Evolutionary conservation across 1,139 yeast genomes (phyloP).

Genomic region (Sugiyamaella neomexicana): DNA sequence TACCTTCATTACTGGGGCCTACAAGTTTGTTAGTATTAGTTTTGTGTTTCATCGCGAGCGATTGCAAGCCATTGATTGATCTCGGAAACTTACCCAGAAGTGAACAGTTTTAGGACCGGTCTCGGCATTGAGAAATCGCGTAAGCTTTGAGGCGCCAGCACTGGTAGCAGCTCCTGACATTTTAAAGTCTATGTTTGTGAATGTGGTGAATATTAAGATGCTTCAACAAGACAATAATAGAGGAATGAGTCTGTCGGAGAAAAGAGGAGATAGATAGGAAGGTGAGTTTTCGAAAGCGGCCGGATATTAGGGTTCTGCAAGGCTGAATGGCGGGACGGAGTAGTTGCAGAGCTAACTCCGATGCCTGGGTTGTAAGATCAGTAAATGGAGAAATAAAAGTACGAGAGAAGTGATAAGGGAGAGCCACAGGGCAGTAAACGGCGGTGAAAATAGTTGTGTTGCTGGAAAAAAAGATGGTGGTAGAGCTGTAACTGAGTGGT

Average conservation of each 20-base stretch:
- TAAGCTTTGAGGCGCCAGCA: slow-evolving; percentile 46
- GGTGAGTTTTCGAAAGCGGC: slow-evolving; percentile 6
- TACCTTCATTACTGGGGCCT: slow-evolving; percentile 57
- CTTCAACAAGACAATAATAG: neutral
- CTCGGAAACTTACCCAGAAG: slow-evolving; percentile 64
- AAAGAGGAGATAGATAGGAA: neutral
- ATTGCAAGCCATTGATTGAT: too few relatives aligned
- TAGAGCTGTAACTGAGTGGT: too few relatives aligned
- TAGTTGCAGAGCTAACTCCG: neutral
- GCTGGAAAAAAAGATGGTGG: too few relatives aligned
- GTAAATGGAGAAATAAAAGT: too few relatives aligned
- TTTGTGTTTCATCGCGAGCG: neutral
- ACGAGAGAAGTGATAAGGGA: too few relatives aligned
- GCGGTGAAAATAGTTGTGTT: too few relatives aligned
- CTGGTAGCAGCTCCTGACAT: slow-evolving; percentile 50
- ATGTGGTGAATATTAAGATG: neutral
- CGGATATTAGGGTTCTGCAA: slow-evolving; percentile 1
- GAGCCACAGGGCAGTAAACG: too few relatives aligned
- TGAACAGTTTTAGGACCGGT: slow-evolving; percentile 96
- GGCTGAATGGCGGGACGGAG: slow-evolving; percentile 3
- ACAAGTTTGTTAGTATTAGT: slow-evolving; percentile 9
- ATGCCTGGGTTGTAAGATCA: too few relatives aligned
- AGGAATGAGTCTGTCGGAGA: neutral
- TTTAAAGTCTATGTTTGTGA: slow-evolving; percentile 7
- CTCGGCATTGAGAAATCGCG: slow-evolving; percentile 74